phyloP scores from a whole-genome alignment of 208 protist genomes.

The Acanthamoeba sp. region DNA sequence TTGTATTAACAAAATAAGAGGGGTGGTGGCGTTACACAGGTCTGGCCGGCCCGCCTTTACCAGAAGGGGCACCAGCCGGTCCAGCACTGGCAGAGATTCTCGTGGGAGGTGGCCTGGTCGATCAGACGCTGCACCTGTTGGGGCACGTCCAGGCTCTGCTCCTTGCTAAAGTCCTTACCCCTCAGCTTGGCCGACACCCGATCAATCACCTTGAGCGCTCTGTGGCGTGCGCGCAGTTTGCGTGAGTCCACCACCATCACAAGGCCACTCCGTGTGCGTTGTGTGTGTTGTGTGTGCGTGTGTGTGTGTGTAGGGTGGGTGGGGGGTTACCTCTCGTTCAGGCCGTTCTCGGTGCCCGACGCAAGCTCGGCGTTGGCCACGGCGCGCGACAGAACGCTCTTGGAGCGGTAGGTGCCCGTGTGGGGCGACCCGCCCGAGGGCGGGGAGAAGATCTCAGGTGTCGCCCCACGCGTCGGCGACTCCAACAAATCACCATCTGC shows the following conservation, averaged over 20 bases:
- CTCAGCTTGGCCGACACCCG: slow-evolving; percentile 98
- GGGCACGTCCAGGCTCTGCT: slow-evolving; percentile 82
- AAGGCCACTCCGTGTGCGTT: too few species aligned
- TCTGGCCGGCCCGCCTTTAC: too few species aligned
- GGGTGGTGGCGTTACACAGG: too few species aligned
- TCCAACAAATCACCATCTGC: neutral
- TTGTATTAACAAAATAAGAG: too few species aligned
- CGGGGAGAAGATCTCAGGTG: neutral
- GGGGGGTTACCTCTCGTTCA: neutral
- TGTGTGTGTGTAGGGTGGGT: neutral
- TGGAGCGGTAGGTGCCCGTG: neutral
- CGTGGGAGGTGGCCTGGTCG: slow-evolving; percentile 97
- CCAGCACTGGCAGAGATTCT: slow-evolving; percentile 99
- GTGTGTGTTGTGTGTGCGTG: neutral
- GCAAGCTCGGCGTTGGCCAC: neutral
- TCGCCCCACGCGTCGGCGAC: neutral
- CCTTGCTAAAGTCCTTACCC: slow-evolving; percentile 95
- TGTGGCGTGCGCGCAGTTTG: slow-evolving; percentile 77
- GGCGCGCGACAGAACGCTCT: neutral
- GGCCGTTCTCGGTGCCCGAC: neutral
- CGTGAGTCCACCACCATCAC: too few species aligned
- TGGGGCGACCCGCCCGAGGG: neutral
- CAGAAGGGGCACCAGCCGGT: slow-evolving; percentile 96
- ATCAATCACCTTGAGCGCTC: slow-evolving; percentile 96
- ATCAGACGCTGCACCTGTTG: slow-evolving; percentile 95